phyloP scores from a whole-genome alignment of 2,329 filamentous ascomycete genomes.

The Nothomitra cinnamomea region DNA sequence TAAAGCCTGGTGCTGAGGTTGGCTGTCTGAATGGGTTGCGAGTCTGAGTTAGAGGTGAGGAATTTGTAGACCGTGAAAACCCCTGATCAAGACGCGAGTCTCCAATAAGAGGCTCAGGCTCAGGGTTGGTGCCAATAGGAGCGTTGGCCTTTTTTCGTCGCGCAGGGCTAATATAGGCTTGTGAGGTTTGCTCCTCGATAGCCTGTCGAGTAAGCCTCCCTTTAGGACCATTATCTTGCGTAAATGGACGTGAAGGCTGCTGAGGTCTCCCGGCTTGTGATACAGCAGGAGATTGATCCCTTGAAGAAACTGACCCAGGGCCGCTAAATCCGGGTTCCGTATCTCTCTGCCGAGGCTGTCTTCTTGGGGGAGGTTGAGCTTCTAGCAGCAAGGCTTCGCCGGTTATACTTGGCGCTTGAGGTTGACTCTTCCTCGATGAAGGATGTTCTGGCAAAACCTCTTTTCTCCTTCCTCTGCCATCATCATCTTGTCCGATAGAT shows the following conservation, averaged over 20 bases:
- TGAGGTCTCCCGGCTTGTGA: constrained; percentile 17
- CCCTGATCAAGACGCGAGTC: constrained; percentile 10
- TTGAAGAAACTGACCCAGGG: constrained; percentile 15
- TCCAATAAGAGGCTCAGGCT: constrained; percentile 48
- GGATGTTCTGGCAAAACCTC: background rate
- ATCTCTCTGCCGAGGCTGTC: background rate
- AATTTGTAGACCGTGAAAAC: background rate
- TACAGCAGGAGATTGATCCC: constrained; percentile 34
- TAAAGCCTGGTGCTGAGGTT: constrained; percentile 8
- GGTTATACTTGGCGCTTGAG: constrained; percentile 18
- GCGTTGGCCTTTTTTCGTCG: constrained; percentile 53
- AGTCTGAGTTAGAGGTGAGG: constrained; percentile 14
- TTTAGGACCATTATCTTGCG: constrained; percentile 27
- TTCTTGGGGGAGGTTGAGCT: constrained; percentile 31
- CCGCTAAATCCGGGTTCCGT: background rate
- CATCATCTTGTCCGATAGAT: background rate
- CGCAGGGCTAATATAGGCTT: constrained; percentile 77
- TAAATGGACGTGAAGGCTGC: background rate
- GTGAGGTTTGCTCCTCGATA: constrained; percentile 61
- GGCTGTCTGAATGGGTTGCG: constrained; percentile 21
- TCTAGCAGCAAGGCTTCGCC: constrained; percentile 63
- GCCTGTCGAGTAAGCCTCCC: constrained; percentile 53
- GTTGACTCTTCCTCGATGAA: constrained; percentile 15
- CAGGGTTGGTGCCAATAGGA: constrained; percentile 29
- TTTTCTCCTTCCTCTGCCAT: background rate